phyloP scores from a whole-genome alignment of 2,329 filamentous ascomycete species.

The Fusarium sp. region DNA sequence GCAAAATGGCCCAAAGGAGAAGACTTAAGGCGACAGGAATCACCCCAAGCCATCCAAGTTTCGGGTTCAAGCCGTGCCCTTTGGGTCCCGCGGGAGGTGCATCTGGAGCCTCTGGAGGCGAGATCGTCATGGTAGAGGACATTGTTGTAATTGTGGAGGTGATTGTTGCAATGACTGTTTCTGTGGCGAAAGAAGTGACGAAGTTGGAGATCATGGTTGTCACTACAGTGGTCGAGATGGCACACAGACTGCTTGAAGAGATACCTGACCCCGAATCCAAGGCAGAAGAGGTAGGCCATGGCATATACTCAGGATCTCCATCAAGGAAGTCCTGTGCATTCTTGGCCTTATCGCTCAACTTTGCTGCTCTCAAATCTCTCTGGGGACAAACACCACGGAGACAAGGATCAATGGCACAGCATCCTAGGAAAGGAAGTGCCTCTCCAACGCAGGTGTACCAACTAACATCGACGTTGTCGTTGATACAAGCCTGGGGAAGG shows the following conservation, averaged over 20 bases:
- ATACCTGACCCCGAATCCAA: rapidly evolving
- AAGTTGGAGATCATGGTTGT: neutral
- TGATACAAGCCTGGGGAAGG: constrained; percentile 45
- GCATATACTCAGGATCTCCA: neutral
- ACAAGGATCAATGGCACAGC: constrained; percentile 46
- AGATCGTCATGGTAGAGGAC: neutral
- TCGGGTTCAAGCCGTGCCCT: no score
- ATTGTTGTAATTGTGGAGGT: neutral
- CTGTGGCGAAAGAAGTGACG: neutral
- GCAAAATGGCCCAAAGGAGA: neutral
- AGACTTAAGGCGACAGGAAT: rapidly evolving
- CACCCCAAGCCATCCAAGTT: rapidly evolving
- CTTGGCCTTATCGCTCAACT: constrained; percentile 14
- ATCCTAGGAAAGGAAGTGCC: constrained; percentile 50
- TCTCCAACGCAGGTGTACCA: constrained; percentile 50
- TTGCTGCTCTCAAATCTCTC: constrained; percentile 23
- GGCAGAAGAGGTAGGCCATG: neutral
- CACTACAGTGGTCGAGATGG: neutral
- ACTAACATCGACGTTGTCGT: constrained; percentile 13
- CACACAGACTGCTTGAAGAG: neutral
- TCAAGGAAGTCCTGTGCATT: neutral
- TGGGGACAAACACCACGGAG: constrained; percentile 9
- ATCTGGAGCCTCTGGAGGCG: neutral
- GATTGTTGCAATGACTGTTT: neutral
- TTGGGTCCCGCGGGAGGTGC: rapidly evolving